Conservation (phyloP, 805 yeast species). For the Yamadazyma sp. region DNA sequence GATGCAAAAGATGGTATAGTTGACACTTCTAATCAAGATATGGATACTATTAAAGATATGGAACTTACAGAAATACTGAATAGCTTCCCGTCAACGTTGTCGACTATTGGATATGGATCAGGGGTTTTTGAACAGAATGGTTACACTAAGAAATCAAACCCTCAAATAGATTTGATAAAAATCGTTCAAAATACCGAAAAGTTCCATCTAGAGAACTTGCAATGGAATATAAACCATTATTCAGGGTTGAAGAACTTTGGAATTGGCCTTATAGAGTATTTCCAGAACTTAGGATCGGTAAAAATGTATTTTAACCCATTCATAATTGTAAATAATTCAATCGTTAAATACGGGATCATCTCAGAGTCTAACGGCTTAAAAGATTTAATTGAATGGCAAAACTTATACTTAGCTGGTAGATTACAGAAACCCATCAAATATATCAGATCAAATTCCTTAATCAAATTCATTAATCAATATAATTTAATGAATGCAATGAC, state of each 20-base stretch:
- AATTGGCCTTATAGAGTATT: constrained; percentile 27
- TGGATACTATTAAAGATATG: constrained; percentile 37
- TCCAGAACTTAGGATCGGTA: constrained; percentile 14
- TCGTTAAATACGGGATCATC: constrained; percentile 85
- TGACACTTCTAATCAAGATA: constrained; percentile 44
- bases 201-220: constrained; percentile 75
- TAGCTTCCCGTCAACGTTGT: constrained; percentile 38
- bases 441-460: constrained; percentile 25
- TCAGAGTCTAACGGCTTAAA: constrained; percentile 55
- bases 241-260: constrained; percentile 66
- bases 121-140: constrained; percentile 78
- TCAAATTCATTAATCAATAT: constrained; percentile 54
- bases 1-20: neutral
- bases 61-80: constrained; percentile 44
- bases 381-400: constrained; percentile 82
- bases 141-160: constrained; percentile 27
- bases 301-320: constrained; percentile 95
- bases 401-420: constrained; percentile 87
- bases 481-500: constrained; percentile 79
- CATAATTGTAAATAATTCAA: constrained; percentile 48
- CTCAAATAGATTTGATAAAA: constrained; percentile 83
- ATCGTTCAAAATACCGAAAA: constrained; percentile 71
- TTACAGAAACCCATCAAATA: constrained; percentile 87
- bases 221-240: constrained; percentile 71
- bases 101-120: constrained; percentile 82